A percentile compares a stretch with the other conserved stretches of the same genome.
These are phyloP conservation scores for Nicotiana attenuata DNA, from an alignment of 257 asterid species.

Conservation along the genomic window DNA sequence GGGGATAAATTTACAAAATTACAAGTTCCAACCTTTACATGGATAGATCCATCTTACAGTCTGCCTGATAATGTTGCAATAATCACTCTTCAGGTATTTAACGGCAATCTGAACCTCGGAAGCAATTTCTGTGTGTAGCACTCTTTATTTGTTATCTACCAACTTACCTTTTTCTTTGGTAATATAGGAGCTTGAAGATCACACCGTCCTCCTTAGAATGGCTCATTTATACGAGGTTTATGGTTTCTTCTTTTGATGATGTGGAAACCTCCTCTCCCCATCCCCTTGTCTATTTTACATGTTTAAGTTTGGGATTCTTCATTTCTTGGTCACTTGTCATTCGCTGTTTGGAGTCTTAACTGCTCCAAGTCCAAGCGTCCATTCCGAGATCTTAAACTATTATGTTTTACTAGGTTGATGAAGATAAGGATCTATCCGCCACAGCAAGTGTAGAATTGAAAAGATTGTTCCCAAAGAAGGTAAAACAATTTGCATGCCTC, in stretches of 20 bases:
- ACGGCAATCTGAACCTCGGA: neutral
- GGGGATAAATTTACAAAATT: conserved; percentile 43
- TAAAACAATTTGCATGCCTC: conserved; percentile 13
- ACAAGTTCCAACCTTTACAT: conserved; percentile 56
- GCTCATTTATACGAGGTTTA: conserved; percentile 95
- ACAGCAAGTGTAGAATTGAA: conserved; percentile 65
- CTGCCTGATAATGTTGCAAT: conserved; percentile 81
- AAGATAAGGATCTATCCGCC: conserved; percentile 75
- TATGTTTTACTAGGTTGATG: conserved; percentile 48
- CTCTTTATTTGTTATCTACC: neutral
- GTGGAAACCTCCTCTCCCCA: neutral
- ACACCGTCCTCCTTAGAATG: conserved; percentile 66
- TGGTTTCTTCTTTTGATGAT: conserved; percentile 9
- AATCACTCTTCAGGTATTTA: conserved; percentile 78
- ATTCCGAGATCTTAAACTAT: neutral
- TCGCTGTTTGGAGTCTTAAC: neutral
- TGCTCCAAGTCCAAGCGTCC: neutral
- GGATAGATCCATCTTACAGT: conserved; percentile 77
- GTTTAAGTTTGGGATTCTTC: neutral
- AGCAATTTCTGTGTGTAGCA: neutral
- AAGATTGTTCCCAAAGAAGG: conserved; percentile 67
- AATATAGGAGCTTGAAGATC: conserved; percentile 75
- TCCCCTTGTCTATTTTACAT: neutral
- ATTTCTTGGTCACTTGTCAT: neutral
- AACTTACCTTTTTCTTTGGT: neutral